Evolutionary conservation across 2,329 filamentous ascomycete genomes (phyloP), one percentile per base, ranked within the genome.

Genomic region (Colletotrichum truncatum): DNA sequence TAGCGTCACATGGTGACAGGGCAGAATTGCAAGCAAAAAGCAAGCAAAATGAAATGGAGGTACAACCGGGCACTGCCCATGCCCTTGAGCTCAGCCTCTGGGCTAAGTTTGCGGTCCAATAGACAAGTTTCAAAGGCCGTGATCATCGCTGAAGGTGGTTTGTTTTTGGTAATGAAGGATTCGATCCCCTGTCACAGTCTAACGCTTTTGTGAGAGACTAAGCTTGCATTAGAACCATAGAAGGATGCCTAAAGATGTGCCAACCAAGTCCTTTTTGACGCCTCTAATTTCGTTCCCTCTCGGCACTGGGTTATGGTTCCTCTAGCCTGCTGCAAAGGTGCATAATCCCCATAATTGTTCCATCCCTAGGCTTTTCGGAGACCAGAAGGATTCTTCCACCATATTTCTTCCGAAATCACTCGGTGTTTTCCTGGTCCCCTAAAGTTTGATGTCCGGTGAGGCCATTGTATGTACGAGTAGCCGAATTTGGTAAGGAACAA

Each of bases 131-230:
- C 30, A n/a, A 28, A 11, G 34, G 41, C 14, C 26, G 49, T 14
- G 41, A 65, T 62, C 56, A 34, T 56, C 57, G 28, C 16, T 23
- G 26, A 18, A 43, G 12, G n/a, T 11, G 26, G 26, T n/a, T 25
- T 36, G 6, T 14, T n/a, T 16, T 34, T 36, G 34, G 56, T 16
- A 23, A 26, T 36, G 43, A 62, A 62, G 62, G 62, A 65, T 65
- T 25, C 57, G 34, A 11, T 16, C 41, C 62, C 46, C 58, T 32
- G 49, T 34, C 26, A 11, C 12, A 25, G 18, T 4, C 43, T 39
- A 39, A 60, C 34, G 39, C n/a, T 32, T n/a, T 32, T 49, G 34
- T 25, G 54, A 34, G 56, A 45, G 16, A 49, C 34, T 11, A 45
- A 49, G 41, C 25, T 61, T 41, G 26, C 6, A 34, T 10, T 18